A percentile compares a stretch with the other conserved stretches of the same genome.
Evolutionary conservation across 2,329 filamentous ascomycete genomes (phyloP).

Genomic region (Uncinocarpus reesii): DNA sequence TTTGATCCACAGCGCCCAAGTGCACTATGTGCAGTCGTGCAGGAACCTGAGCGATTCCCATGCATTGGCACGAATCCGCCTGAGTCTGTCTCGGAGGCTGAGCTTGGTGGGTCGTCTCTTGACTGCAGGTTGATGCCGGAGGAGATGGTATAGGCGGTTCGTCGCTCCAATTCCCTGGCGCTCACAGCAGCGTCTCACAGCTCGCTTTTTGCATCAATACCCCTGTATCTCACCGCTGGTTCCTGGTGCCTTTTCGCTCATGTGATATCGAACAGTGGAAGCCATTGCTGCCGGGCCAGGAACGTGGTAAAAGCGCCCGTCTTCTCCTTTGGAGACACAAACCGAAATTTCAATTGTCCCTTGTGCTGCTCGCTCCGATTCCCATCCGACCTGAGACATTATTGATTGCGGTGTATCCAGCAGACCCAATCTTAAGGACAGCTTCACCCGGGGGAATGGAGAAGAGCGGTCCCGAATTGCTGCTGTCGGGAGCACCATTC

Average conservation of each 20-base stretch:
- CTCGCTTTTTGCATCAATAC: constrained; percentile 1
- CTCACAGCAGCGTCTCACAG: neutral
- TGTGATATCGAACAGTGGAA: constrained; percentile 11
- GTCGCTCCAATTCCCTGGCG: too few species aligned
- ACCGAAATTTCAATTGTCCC: neutral
- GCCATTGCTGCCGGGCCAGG: neutral
- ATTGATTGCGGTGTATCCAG: neutral
- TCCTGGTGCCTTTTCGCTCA: constrained; percentile 6
- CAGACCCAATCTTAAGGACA: neutral
- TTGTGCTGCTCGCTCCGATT: neutral
- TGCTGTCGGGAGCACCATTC: neutral
- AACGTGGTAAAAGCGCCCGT: neutral
- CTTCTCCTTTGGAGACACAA: neutral
- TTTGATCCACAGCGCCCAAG: constrained; percentile 1
- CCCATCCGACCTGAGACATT: neutral
- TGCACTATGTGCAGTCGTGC: constrained; percentile 6
- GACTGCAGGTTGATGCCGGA: neutral
- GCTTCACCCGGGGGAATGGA: neutral
- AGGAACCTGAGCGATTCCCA: constrained; percentile 4
- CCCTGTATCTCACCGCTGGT: constrained; percentile 10
- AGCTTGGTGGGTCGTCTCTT: neutral
- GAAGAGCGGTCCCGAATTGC: neutral
- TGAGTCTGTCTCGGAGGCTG: neutral
- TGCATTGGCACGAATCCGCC: constrained; percentile 3
- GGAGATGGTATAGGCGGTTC: constrained; percentile 3